These are phyloP conservation scores for Heliosperma pusillum DNA, from an alignment of 148 eudicot species.

Conservation along the genomic window DNA sequence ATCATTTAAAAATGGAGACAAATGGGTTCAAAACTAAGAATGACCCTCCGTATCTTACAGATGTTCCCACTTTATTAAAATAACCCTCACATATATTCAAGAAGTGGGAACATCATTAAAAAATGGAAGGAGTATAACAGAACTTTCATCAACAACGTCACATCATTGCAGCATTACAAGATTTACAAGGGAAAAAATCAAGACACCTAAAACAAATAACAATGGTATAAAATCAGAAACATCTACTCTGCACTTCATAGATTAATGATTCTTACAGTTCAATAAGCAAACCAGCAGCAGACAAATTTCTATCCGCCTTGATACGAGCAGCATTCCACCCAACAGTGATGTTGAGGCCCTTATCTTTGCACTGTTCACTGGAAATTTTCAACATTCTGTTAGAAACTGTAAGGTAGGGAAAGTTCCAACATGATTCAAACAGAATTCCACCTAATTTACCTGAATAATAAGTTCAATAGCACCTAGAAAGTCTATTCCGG, in stretches of 20 bases:
- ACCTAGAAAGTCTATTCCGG: constrained; percentile 95
- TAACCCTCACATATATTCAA: too few species aligned
- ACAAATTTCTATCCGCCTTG: constrained; percentile 89
- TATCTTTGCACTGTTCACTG: constrained; percentile 67
- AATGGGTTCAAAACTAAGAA: too few species aligned
- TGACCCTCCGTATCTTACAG: too few species aligned
- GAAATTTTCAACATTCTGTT: constrained; percentile 16
- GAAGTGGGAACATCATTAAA: too few species aligned
- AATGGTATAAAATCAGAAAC: background rate
- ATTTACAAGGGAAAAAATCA: background rate
- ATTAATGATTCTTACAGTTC: constrained; percentile 53
- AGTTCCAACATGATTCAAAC: background rate
- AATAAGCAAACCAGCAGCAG: constrained; percentile 81
- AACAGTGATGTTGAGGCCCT: constrained; percentile 92
- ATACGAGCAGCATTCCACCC: constrained; percentile 94
- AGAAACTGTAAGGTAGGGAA: background rate
- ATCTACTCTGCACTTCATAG: background rate
- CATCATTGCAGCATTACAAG: background rate
- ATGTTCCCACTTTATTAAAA: too few species aligned
- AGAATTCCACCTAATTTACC: constrained; percentile 37
- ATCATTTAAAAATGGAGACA: too few species aligned
- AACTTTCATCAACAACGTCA: background rate
- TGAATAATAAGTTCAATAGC: constrained; percentile 73
- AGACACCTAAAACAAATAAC: background rate
- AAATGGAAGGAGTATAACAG: too few species aligned